These are phyloP conservation scores for Emmonsiellopsis sp. DNA, from an alignment of 2,329 filamentous ascomycete species.

Conservation along the genomic window DNA sequence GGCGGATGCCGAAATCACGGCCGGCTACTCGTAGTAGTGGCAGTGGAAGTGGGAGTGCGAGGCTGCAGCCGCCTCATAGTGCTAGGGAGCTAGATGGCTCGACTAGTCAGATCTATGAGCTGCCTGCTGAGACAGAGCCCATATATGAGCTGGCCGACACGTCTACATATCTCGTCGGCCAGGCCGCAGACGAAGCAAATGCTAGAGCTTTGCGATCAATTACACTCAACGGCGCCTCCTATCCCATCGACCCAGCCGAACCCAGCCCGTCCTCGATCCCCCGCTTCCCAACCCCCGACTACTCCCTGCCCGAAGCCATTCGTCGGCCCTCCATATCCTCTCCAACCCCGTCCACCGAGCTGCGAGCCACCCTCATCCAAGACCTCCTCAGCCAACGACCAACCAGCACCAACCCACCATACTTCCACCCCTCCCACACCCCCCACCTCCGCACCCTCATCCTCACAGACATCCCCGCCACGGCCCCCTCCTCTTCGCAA, in stretches of 20 bases:
- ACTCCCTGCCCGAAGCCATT: neutral
- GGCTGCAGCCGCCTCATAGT: conserved; percentile 6
- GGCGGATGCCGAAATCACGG: neutral
- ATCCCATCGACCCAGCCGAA: no score
- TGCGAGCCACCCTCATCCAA: conserved; percentile 24
- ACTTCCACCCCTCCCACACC: conserved; percentile 46
- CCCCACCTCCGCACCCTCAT: conserved; percentile 46
- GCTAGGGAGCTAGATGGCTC: conserved; percentile 22
- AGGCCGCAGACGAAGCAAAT: conserved; percentile 10
- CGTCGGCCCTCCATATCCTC: neutral
- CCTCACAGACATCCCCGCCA: conserved; percentile 46
- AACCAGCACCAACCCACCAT: conserved; percentile 20
- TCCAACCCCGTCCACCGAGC: conserved; percentile 15
- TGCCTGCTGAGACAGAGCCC: conserved; percentile 19
- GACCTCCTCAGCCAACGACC: conserved; percentile 30
- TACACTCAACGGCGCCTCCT: neutral
- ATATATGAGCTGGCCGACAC: conserved; percentile 30
- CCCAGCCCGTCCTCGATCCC: neutral
- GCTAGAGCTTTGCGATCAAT: conserved; percentile 25
- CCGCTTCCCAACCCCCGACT: neutral
- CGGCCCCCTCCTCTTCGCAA: conserved; percentile 32
- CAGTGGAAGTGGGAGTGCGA: conserved; percentile 11
- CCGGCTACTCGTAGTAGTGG: no score
- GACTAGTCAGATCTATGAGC: conserved; percentile 22
- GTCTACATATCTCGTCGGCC: conserved; percentile 1